Evolutionary conservation across 2,329 filamentous ascomycete genomes (phyloP).

Genomic region (Cryoendolithus antarcticus): DNA sequence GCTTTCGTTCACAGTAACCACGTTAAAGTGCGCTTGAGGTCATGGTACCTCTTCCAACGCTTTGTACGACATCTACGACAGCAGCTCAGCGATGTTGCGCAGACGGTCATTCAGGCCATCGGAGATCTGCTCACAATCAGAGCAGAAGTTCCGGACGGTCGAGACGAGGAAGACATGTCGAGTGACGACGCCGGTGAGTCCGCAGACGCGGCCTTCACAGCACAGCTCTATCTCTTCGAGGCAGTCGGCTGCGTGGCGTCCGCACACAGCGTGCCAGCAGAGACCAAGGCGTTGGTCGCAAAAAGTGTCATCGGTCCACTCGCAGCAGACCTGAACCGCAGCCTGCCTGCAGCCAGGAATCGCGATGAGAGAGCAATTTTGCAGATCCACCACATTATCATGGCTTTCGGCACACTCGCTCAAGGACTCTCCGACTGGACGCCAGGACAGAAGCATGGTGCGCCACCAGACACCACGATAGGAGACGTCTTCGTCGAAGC

Average conservation of each 20-base stretch:
- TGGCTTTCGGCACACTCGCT: slow-evolving; percentile 85
- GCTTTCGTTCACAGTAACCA: slow-evolving; percentile 79
- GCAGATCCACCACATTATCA: slow-evolving; percentile 92
- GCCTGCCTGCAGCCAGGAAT: slow-evolving; percentile 61
- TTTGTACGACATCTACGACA: slow-evolving; percentile 77
- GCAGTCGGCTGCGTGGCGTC: slow-evolving; percentile 89
- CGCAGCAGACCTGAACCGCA: slow-evolving; percentile 76
- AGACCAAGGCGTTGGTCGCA: slow-evolving; percentile 78
- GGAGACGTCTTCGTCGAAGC: slow-evolving; percentile 76
- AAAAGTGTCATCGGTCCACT: slow-evolving; percentile 81
- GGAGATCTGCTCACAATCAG: slow-evolving; percentile 80
- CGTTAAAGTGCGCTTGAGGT: slow-evolving; percentile 73
- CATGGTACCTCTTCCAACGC: slow-evolving; percentile 94
- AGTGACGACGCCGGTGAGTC: slow-evolving; percentile 85
- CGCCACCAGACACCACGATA: slow-evolving; percentile 51
- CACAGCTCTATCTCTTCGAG: slow-evolving; percentile 88
- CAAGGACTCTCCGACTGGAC: slow-evolving; percentile 88
- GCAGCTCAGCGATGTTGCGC: slow-evolving; percentile 77
- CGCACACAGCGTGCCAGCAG: slow-evolving; percentile 58
- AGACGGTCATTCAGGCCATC: slow-evolving; percentile 83
- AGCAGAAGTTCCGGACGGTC: slow-evolving; percentile 70
- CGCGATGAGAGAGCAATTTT: slow-evolving; percentile 72
- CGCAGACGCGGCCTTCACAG: slow-evolving; percentile 79
- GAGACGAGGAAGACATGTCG: slow-evolving; percentile 81
- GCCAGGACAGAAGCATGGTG: slow-evolving; percentile 43